Base-by-base conservation (phyloP, 176 grass and related monocot species). In the Poa annua region DNA sequence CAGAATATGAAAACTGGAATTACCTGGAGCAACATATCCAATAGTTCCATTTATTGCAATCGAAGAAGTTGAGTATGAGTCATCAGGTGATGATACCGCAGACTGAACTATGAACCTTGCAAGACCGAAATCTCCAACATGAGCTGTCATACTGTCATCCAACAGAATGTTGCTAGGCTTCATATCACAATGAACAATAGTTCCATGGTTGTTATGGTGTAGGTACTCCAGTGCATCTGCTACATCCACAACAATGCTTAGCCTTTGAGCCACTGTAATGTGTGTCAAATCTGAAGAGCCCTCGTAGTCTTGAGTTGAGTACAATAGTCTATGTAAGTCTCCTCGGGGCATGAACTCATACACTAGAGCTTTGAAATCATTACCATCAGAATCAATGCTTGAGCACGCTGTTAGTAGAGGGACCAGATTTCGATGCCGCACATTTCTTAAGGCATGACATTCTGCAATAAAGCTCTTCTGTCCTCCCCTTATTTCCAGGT, bases 361-460 rank as follows among this genome's bases (percentile, higher is more conserved):
- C 6, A 88, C 80, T 39, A 88, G 20, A 44, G 86, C 86, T 24
- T 75, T 90, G 54, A 86, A 86, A 78, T 86, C 84, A 83, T 79
- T 66, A 4, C 73, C 79, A 5, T 62, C 33, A 25, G n/a, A 56
- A 73, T 90, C 79, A 39, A 86, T 45, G 19, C 78, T 66, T 35
- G 72, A 86, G 50, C 88, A 90, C 45, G 62, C 29, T 33, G 88
- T 90, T 55, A 86, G 19, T 32, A 83, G 55, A 22, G 73, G 71
- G 8, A 86, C 44, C 22, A 90, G 71, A 77, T 90, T 90, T 6
- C 88, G 61, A 52, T 90, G 88, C 1, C 88, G 57, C n/a, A 83
- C 36, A 47, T 42, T 86, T 71, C 73, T 83, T 34, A 86, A 49
- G 35, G 63, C 72, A 71, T 36, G 80, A 50, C 88, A 90, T 73